Evolutionary conservation across 306 rosid species (phyloP).

Genomic region (Pyrus betulifolia): DNA sequence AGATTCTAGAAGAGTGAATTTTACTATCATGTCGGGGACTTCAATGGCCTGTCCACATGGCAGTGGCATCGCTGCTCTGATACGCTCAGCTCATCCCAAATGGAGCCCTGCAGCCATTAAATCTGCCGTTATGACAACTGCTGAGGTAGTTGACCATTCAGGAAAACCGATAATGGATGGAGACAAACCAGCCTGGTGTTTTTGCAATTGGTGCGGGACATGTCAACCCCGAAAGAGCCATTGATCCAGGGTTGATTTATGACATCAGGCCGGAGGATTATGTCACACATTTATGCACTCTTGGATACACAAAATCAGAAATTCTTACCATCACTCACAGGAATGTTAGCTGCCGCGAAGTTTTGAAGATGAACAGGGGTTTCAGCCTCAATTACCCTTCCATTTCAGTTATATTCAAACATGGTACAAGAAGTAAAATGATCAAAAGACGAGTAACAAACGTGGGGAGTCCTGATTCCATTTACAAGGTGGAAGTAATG

Average conservation of each 20-base stretch:
- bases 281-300: slow-evolving; percentile 62
- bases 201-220: slow-evolving; percentile 79
- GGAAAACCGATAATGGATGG: slow-evolving; percentile 75
- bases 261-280: slow-evolving; percentile 69
- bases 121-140: slow-evolving; percentile 82
- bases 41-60: slow-evolving; percentile 96
- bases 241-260: slow-evolving; percentile 69
- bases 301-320: slow-evolving; percentile 61
- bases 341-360: slow-evolving; percentile 59
- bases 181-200: slow-evolving; percentile 47
- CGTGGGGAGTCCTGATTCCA: slow-evolving; percentile 64
- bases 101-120: slow-evolving; percentile 84
- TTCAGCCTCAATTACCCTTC: slow-evolving; percentile 88
- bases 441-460: slow-evolving; percentile 54
- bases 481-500: slow-evolving; percentile 53
- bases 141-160: slow-evolving; percentile 47
- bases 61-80: slow-evolving; percentile 76
- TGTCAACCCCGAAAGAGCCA: slow-evolving; percentile 60
- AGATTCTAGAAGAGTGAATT: slow-evolving; percentile 71
- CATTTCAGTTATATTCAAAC: slow-evolving; percentile 52
- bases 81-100: slow-evolving; percentile 61
- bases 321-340: slow-evolving; percentile 63
- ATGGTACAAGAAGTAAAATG: slow-evolving; percentile 36
- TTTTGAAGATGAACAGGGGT: slow-evolving; percentile 48
- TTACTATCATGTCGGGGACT: slow-evolving; percentile 89